Base-by-base conservation (phyloP, 164 flowering plant genomes). In the Piper betle region DNA sequence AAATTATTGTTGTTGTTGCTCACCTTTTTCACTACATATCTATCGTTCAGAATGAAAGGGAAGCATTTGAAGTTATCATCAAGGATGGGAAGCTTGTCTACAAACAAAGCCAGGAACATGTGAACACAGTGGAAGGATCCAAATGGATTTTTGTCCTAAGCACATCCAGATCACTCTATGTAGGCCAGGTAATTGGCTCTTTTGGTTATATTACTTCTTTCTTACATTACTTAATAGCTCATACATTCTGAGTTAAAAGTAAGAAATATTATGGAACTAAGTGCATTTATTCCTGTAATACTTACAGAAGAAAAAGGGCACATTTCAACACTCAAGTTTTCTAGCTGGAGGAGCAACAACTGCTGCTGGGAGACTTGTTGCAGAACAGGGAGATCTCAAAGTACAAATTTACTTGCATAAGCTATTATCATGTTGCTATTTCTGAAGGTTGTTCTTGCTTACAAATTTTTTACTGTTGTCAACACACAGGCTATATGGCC, bases 101-200 rank as follows among this genome's bases (percentile, higher is more conserved):
- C 75, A 80, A 58, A 56, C 79, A 82, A 66, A 73, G 76, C 58
- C 72, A 82, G 41, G 39, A 2, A 15, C 55, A 55, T 16, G 54
- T 89, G 57, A 50, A 79, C 19, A 84, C 89, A 2, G 59, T 37
- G 2, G 83, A 75, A 52, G 81, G 82, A 10, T 67, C 77, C 0
- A 84, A 86, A 69, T 89, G 87, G 89, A 89, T 89, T 17, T 89
- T 89, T 64, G 91, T 89, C 16, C 81, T 89, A 0, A 79, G 96
- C 72, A 78, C 96, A 0, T 63, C 82, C 8, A 80, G 84, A 55
- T 40, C 60, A 6, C 60, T 89, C 52, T 89, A 89, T 52, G 80
- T 83, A 20, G 96, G 85, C 12, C 65, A 67, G 70, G 69, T 67
- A 38, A 40, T 37, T 39, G 18, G n/a, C 48, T 15, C 20, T 33